A percentile compares a stretch with the other conserved stretches of the same genome.
Conservation (phyloP, 768 basidiomycete species). For the Panellus pusillus region DNA sequence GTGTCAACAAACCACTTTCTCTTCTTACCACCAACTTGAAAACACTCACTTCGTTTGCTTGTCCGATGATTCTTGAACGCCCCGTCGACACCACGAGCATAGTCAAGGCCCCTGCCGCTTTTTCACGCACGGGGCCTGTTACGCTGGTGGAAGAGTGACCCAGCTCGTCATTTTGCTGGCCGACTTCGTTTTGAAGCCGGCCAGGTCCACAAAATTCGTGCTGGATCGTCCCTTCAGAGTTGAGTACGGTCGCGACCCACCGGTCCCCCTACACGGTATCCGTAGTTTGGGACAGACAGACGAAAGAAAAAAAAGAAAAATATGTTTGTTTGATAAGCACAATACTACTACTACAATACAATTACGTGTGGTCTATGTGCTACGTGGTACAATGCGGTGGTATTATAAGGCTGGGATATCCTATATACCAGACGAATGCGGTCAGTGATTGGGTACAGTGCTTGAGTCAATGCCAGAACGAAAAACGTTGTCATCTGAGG, state of each 20-base stretch:
- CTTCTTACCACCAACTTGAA: not conserved
- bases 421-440: no score
- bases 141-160: slow-evolving; percentile 69
- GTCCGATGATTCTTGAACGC: not conserved
- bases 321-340: no score
- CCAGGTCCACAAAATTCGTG: slow-evolving; percentile 44
- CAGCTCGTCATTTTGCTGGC: slow-evolving; percentile 42
- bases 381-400: no score
- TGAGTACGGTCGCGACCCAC: slow-evolving; percentile 42
- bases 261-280: slow-evolving; percentile 36
- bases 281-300: slow-evolving; percentile 74
- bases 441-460: no score
- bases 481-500: no score
- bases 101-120: slow-evolving; percentile 62
- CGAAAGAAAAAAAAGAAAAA: not conserved
- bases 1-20: not conserved
- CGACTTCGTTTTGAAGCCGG: slow-evolving; percentile 56
- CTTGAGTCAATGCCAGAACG: no score
- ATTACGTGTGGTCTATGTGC: no score
- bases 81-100: slow-evolving; percentile 44
- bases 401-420: no score
- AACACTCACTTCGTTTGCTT: no score
- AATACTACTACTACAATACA: no score
- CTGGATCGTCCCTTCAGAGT: slow-evolving; percentile 60
- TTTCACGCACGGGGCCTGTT: slow-evolving; percentile 57